Conservation (phyloP, 305 asterid genomes). For the Solanum hybrid region DNA sequence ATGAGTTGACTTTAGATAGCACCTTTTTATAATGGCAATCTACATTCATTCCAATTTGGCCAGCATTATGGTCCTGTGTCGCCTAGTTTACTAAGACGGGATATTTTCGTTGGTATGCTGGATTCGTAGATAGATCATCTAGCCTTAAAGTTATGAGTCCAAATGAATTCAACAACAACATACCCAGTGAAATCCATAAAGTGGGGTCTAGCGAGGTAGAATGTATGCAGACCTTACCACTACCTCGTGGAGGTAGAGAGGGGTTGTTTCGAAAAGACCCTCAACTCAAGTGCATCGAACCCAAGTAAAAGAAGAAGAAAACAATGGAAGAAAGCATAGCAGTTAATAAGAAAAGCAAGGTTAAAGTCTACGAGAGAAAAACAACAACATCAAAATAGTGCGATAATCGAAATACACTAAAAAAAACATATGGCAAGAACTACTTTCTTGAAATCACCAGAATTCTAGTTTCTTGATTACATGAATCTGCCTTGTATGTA, state of each 20-base stretch:
- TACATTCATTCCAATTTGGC: not conserved
- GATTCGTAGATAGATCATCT: not conserved
- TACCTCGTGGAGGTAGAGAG: not conserved
- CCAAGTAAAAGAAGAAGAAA: not conserved
- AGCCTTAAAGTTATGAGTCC: not conserved
- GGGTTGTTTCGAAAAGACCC: fast-evolving
- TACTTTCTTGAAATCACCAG: not conserved
- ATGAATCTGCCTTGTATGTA: not conserved
- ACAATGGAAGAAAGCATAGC: not conserved
- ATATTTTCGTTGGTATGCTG: not conserved
- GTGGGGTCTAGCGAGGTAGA: fast-evolving
- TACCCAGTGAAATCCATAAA: not conserved
- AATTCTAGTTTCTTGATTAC: not conserved
- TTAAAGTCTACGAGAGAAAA: not conserved
- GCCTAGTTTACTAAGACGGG: not conserved
- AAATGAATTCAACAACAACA: not conserved
- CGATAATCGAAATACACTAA: not conserved
- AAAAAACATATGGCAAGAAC: not conserved
- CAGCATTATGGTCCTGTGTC: not conserved
- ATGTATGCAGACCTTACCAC: fast-evolving
- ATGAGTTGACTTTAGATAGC: not conserved
- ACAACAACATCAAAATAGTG: not conserved
- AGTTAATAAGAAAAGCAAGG: not conserved
- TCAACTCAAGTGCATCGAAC: not conserved
- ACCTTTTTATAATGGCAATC: not conserved